A percentile compares a stretch with the other conserved stretches of the same genome.
Conservation (phyloP, 2,329 filamentous ascomycete genomes). For the Fonsecaea erecta region DNA sequence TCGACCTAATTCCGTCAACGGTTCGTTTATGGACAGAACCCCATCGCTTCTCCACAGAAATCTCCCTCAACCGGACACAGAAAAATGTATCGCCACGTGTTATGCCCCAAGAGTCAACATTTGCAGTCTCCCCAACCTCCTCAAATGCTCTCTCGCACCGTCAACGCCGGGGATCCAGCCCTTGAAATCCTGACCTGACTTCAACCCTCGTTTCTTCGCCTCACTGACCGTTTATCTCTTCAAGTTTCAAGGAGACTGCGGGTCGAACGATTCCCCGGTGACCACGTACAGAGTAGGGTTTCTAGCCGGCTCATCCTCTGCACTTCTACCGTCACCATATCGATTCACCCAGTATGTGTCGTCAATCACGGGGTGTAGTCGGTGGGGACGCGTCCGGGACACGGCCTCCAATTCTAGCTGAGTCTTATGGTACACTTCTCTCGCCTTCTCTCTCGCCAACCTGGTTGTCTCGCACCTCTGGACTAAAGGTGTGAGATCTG, state of each 20-base stretch:
- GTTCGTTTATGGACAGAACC: background rate
- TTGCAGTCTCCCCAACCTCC: background rate
- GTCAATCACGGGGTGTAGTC: constrained; percentile 14
- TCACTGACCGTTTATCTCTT: background rate
- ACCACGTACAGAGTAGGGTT: constrained; percentile 9
- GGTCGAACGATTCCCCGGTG: constrained; percentile 12
- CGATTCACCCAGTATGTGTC: constrained; percentile 11
- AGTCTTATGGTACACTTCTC: constrained; percentile 8
- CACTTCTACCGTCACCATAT: background rate
- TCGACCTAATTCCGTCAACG: background rate
- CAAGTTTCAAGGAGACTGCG: background rate
- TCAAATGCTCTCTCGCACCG: background rate
- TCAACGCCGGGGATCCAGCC: background rate
- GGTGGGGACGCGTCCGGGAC: constrained; percentile 8
- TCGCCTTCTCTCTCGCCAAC: constrained; percentile 15
- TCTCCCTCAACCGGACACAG: background rate
- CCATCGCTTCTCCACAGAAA: background rate
- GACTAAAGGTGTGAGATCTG: constrained; percentile 17
- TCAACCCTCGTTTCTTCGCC: background rate
- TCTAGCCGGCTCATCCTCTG: constrained; percentile 9
- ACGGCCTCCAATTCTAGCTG: constrained; percentile 19
- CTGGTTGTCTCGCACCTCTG: constrained; percentile 21
- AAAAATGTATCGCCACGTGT: background rate
- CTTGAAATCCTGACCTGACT: background rate
- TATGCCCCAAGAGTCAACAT: background rate